Evolutionary conservation across 2,329 filamentous ascomycete species (phyloP).

Genomic region (Fusarium caatingaense): DNA sequence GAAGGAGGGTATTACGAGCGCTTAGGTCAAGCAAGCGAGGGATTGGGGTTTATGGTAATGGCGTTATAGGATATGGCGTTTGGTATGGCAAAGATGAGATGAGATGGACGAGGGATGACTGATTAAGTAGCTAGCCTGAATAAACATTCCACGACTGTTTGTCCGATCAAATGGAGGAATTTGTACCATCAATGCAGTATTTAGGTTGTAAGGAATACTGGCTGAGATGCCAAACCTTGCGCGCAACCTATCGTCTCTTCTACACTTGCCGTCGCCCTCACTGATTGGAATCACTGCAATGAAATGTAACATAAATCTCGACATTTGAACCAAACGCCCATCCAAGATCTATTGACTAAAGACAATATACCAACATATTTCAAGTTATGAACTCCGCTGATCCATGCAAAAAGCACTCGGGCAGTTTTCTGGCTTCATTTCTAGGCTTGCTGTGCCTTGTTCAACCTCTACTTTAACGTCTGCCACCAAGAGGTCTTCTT

Average conservation of each 20-base stretch:
- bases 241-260: neutral
- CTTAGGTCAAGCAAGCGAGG: neutral
- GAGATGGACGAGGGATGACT: constrained; percentile 21
- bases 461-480: constrained; percentile 16
- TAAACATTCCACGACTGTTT: neutral
- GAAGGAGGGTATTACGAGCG: constrained; percentile 61
- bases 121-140: constrained; percentile 11
- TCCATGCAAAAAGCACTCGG: constrained; percentile 39
- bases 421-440: neutral
- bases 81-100: constrained; percentile 5
- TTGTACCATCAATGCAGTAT: neutral
- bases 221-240: neutral
- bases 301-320: neutral
- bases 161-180: neutral
- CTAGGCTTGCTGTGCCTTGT: constrained; percentile 1
- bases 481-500: constrained; percentile 41
- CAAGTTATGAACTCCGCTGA: constrained; percentile 39
- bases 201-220: neutral
- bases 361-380: constrained; percentile 26
- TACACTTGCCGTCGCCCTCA: neutral
- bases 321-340: constrained; percentile 31
- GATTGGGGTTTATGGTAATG: neutral
- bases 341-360: constrained; percentile 37
- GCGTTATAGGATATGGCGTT: constrained; percentile 42
- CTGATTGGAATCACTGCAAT: neutral